Base-by-base conservation (phyloP, 306 rosid genomes). In the Lagenaria siceraria region DNA sequence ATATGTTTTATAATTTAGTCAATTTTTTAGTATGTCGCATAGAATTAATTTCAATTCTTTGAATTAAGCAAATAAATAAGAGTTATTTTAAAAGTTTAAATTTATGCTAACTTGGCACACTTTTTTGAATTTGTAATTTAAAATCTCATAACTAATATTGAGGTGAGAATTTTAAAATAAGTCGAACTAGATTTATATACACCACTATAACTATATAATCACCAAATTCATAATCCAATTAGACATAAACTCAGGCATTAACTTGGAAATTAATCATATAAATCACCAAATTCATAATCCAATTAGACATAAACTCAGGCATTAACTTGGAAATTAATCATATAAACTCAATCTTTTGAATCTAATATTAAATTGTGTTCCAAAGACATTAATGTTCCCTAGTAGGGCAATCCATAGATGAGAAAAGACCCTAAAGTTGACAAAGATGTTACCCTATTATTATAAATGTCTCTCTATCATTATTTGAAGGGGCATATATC, bases 401-500 rank as follows among this genome's bases (percentile, higher is more conserved):
- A 15, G 11, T 27, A 27, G 38, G 38, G 66, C 38, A 60, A 27
- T 60, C 63, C 63, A 58, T 22, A 58, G 17, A 58, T 58, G 17
- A 22, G 63, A 58, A 58, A 58, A 58, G 18, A 58, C 63, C 18
- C 35, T 11, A 58, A 12, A 24, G 63, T 58, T 58, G 63, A 58
- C 17, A 58, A 56, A 58, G 33, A 58, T 10, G 51, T 25, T 25
- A 7, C 42, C 14, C 12, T 46, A 46, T 46, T 46, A 46, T 46
- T 46, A 46, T 46, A 46, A 2, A 46, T 46, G 9, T 46, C 5
- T 13, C 5, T 12, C 19, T 53, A 53, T 14, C 8, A 35, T 65
- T 36, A 65, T 19, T n/a, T 10, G 49, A 65, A 36, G 77, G 73
- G 22, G 52, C 46, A 66, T n/a, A n/a, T n/a, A n/a, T 78, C 84